Percentiles rank a stretch among this genome's conserved stretches.
phyloP scores from a whole-genome alignment of 2,329 filamentous ascomycete genomes.

The Alternaria consortialis region DNA sequence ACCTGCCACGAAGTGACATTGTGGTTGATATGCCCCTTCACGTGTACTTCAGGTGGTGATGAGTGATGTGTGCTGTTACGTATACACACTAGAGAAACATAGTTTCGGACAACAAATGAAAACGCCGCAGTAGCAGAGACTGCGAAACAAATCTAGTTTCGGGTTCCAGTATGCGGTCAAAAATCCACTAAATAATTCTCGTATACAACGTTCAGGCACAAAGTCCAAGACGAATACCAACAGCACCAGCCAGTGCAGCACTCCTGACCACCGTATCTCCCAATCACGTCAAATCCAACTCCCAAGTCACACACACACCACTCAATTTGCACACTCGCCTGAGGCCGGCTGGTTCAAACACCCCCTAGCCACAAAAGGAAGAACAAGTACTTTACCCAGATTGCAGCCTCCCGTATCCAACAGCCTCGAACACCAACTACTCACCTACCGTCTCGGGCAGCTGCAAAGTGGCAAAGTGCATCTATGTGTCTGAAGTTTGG shows the following conservation, averaged over 20 bases:
- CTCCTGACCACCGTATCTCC: conserved; percentile 11
- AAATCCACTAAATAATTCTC: background rate
- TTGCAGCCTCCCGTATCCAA: conserved; percentile 22
- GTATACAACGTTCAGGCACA: background rate
- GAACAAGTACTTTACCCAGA: conserved; percentile 28
- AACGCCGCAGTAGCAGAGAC: background rate
- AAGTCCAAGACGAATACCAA: background rate
- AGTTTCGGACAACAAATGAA: background rate
- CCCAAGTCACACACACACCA: conserved; percentile 6
- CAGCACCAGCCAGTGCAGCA: background rate
- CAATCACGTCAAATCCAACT: conserved; percentile 14
- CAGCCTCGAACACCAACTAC: conserved; percentile 22
- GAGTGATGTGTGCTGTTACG: background rate
- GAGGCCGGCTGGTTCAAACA: conserved; percentile 10
- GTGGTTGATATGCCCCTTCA: background rate
- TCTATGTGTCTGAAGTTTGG: conserved; percentile 8
- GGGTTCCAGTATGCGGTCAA: background rate
- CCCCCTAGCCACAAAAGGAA: conserved; percentile 11
- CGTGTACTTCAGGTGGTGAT: background rate
- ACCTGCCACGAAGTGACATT: background rate
- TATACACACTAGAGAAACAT: background rate
- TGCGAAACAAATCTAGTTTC: background rate
- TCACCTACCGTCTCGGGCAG: conserved; percentile 1
- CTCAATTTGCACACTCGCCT: conserved; percentile 8
- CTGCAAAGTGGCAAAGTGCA: conserved; percentile 13